Evolutionary conservation across 2,329 filamentous ascomycete genomes (phyloP).

Genomic region (Penicillium sp.): DNA sequence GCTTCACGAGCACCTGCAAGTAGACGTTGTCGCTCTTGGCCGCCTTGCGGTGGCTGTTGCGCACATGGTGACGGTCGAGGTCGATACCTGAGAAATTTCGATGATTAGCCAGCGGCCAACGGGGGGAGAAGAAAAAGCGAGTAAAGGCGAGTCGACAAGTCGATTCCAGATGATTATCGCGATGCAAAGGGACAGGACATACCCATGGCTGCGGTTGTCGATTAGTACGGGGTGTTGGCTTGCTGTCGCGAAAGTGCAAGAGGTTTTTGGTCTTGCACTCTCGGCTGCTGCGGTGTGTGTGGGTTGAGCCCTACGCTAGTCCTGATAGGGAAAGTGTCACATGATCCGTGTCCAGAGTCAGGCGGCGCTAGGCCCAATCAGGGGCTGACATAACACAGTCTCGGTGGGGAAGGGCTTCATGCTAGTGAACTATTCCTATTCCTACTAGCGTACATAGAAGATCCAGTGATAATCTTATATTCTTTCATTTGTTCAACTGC

Average conservation of each 20-base stretch:
- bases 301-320: conserved; percentile 52
- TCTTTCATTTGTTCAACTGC: too few species aligned
- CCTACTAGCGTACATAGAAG: too few species aligned
- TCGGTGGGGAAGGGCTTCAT: too few species aligned
- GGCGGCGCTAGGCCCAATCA: background rate
- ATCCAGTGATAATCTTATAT: too few species aligned
- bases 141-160: too few species aligned
- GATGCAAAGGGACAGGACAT: conserved; percentile 28
- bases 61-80: conserved; percentile 66
- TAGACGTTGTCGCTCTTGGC: conserved; percentile 99
- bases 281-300: conserved; percentile 46
- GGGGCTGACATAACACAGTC: background rate
- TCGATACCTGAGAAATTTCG: conserved; percentile 53
- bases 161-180: too few species aligned
- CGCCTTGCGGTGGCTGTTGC: conserved; percentile 80
- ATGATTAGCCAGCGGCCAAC: conserved; percentile 17
- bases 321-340: conserved; percentile 25
- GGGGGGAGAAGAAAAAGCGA: background rate
- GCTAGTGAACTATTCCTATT: too few species aligned
- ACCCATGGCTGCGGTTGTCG: conserved; percentile 50
- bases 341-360: background rate
- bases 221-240: conserved; percentile 43
- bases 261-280: conserved; percentile 46
- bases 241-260: conserved; percentile 45
- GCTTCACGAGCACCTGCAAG: conserved; percentile 95